Evolutionary conservation across 148 eudicot genomes (phyloP).

Genomic region (Cornus florida): DNA sequence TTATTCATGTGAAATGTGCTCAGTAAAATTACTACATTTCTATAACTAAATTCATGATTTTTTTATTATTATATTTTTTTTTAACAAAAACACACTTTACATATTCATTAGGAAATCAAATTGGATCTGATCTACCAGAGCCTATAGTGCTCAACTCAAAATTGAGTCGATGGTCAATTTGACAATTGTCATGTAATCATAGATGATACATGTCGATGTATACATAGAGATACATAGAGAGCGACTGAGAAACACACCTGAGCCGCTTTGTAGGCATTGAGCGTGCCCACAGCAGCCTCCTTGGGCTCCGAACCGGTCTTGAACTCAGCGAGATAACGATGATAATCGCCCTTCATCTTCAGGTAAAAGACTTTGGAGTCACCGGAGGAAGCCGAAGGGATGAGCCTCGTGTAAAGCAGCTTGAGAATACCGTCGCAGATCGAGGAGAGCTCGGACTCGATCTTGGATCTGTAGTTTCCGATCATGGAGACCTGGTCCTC

Average conservation of each 20-base stretch:
- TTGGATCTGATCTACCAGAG: not conserved
- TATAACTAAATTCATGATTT: too few relatives aligned
- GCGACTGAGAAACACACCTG: conserved; percentile 38
- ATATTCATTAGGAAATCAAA: not conserved
- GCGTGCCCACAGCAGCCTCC: conserved; percentile 78
- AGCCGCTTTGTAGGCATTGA: conserved; percentile 67
- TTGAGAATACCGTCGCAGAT: conserved; percentile 65
- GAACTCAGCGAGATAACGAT: conserved; percentile 73
- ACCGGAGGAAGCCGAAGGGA: conserved; percentile 46
- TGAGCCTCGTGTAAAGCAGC: conserved; percentile 46
- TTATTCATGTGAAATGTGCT: too few relatives aligned
- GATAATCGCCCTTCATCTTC: conserved; percentile 83
- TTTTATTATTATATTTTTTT: too few relatives aligned
- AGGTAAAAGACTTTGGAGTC: conserved; percentile 71
- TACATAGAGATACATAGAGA: too few relatives aligned
- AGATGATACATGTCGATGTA: not conserved
- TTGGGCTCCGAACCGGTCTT: conserved; percentile 63
- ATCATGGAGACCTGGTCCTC: conserved; percentile 56
- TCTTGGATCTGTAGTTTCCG: conserved; percentile 48
- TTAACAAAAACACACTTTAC: not conserved
- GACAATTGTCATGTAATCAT: not conserved
- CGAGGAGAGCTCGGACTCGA: conserved; percentile 54
- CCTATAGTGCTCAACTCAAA: not conserved
- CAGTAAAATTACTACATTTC: not conserved
- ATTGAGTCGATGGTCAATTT: too few relatives aligned